These are phyloP conservation scores for Ophiostoma sp. DNA, from an alignment of 2,329 filamentous ascomycete species.

Conservation along the genomic window DNA sequence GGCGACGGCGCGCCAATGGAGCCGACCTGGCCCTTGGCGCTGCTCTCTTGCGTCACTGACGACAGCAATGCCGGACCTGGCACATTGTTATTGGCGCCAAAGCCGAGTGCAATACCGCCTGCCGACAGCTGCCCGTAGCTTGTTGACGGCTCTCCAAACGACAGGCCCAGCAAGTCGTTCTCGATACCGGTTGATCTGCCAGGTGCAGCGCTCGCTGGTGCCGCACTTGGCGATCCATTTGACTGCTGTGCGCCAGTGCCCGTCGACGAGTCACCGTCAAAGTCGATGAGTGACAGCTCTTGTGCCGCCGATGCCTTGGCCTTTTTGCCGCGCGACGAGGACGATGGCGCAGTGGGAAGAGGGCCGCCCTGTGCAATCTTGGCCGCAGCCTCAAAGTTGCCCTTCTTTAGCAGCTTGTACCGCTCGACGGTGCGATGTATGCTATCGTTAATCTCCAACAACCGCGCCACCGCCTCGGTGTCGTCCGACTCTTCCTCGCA, in stretches of 20 bases:
- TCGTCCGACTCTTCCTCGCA: slow-evolving; percentile 98
- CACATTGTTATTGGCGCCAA: slow-evolving; percentile 62
- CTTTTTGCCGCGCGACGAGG: slow-evolving; percentile 46
- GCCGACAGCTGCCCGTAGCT: slow-evolving; percentile 58
- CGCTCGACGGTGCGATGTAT: slow-evolving; percentile 95
- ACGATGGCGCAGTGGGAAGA: slow-evolving; percentile 25
- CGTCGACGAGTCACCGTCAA: slow-evolving; percentile 56
- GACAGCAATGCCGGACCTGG: slow-evolving; percentile 61
- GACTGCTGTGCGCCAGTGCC: slow-evolving; percentile 40
- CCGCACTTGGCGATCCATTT: slow-evolving; percentile 32
- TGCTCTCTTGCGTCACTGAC: slow-evolving; percentile 57
- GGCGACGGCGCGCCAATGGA: slow-evolving; percentile 31
- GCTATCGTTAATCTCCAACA: slow-evolving; percentile 97
- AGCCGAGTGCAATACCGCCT: slow-evolving; percentile 78
- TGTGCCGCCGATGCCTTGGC: slow-evolving; percentile 52
- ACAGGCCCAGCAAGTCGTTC: slow-evolving; percentile 85
- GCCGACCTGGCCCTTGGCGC: slow-evolving; percentile 40
- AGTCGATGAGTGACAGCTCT: slow-evolving; percentile 90
- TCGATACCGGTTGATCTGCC: slow-evolving; percentile 60
- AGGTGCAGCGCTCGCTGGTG: slow-evolving; percentile 38
- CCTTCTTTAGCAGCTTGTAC: slow-evolving; percentile 94
- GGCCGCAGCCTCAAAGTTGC: slow-evolving; percentile 76
- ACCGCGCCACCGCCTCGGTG: slow-evolving; percentile 87
- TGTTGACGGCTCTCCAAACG: slow-evolving; percentile 59
- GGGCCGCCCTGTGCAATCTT: slow-evolving; percentile 76